Conservation (phyloP, 441 rosid species). For the Syzygium syzygioides region DNA sequence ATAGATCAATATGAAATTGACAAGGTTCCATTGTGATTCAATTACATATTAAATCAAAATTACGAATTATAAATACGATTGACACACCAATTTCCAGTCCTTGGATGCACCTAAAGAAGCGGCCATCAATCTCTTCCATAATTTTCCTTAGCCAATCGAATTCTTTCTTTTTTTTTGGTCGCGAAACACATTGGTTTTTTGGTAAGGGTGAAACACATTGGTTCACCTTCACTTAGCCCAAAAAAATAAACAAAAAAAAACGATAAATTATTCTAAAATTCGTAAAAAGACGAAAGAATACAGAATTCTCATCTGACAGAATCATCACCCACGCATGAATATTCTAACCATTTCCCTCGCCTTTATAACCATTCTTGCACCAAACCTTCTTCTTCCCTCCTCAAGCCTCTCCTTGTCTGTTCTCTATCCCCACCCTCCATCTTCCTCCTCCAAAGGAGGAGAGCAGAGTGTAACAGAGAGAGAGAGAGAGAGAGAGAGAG, state of each 20-base stretch:
- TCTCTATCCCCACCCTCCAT: background rate
- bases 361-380: background rate
- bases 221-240: background rate
- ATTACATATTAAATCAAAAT: background rate
- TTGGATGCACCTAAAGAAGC: background rate
- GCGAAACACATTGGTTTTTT: no score
- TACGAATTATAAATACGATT: background rate
- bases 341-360: background rate
- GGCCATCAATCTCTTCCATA: background rate
- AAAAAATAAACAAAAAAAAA: background rate
- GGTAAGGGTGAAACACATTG: fast-evolving
- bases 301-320: background rate
- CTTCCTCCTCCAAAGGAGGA: background rate
- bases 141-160: background rate
- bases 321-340: background rate
- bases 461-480: background rate
- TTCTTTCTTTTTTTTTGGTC: background rate
- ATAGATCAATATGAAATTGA: fast-evolving
- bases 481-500: background rate
- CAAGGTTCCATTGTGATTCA: fast-evolving
- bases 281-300: background rate
- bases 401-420: background rate
- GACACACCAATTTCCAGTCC: background rate
- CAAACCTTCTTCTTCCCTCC: background rate
- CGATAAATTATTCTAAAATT: background rate